Base-by-base conservation (phyloP, 2,329 filamentous ascomycete species). In the Neonectria hederae region DNA sequence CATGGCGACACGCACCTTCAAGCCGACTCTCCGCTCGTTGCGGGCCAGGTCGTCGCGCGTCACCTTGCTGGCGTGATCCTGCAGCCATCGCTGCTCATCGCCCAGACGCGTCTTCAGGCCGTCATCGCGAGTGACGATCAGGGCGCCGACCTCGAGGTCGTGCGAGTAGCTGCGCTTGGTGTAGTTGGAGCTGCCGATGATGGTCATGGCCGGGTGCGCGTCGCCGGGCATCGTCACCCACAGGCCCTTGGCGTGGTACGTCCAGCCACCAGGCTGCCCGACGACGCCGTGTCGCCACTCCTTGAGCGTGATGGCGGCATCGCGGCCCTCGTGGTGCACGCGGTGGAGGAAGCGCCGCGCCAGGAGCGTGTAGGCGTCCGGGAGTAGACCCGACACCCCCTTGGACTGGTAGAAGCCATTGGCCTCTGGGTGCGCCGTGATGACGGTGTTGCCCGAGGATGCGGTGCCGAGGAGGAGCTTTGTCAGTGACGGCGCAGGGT, bases 201-300 rank as follows among this genome's bases (percentile, higher is more conserved):
- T 84, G 32, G 90, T 97, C 59, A 98, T 84, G 52, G 90, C 90
- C 0, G 94, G 94, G 42, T 89, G 81, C 38, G 83, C 78, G 51
- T 90, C 86, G 2, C 84, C 82, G 0, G 91, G 87, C 59, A 95
- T 83, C 0, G 92, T 93, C 26, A 97, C 85, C 95, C 95, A 98
- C 2, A 98, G 83, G 0, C 96, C 96, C 79, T 99, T 99, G 52
- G 96, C 96, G 74, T 99, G 96, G 78, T 99, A 99, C 0, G 95
- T 97, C 96, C 97, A 99, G 1, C 93, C 95, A 1, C 84, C 92
- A 0, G 92, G 89, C 72, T 93, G 86, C 19, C 92, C 92, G 2
- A 97, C 92, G 0, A 89, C 92, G 9, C 96, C 96, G 49, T 86
- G 85, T 7, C 90, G 87, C 96, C 96, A 99, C 80, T 99, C 96